Conservation (phyloP, 2,329 filamentous ascomycete species). For the Botrytis sinoallii region DNA sequence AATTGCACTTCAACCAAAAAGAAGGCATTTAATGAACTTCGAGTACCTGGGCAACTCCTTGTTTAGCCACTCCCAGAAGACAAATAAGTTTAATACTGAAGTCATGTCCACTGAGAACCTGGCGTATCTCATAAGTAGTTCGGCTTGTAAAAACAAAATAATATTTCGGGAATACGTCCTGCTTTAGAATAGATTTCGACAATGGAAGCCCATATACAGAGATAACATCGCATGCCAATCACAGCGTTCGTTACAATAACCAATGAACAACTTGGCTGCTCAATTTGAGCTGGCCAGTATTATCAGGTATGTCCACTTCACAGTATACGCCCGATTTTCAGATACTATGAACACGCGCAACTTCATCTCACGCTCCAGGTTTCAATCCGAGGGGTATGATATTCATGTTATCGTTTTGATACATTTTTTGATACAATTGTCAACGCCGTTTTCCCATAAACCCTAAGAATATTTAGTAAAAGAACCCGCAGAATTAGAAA, state of each 20-base stretch:
- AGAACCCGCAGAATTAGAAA: background rate
- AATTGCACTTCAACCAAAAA: background rate
- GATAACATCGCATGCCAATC: background rate
- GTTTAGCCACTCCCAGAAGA: background rate
- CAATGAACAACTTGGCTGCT: background rate
- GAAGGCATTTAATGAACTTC: background rate
- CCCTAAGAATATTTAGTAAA: slow-evolving; percentile 8
- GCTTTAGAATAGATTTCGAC: background rate
- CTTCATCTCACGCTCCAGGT: background rate
- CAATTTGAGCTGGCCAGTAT: background rate
- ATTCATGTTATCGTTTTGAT: slow-evolving; percentile 21
- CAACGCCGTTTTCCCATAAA: slow-evolving; percentile 21
- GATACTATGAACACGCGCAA: background rate
- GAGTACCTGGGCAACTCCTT: background rate
- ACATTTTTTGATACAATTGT: slow-evolving; percentile 21
- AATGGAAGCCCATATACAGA: background rate
- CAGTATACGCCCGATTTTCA: background rate
- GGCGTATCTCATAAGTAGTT: background rate
- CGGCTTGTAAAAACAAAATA: background rate
- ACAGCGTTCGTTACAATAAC: background rate
- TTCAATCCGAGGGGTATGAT: slow-evolving; percentile 13
- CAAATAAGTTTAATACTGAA: background rate
- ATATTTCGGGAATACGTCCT: background rate
- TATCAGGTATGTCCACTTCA: background rate
- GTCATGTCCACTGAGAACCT: background rate